Base-by-base conservation (phyloP, 2,329 filamentous ascomycete genomes). In the Arthrobotrys sinensis region DNA sequence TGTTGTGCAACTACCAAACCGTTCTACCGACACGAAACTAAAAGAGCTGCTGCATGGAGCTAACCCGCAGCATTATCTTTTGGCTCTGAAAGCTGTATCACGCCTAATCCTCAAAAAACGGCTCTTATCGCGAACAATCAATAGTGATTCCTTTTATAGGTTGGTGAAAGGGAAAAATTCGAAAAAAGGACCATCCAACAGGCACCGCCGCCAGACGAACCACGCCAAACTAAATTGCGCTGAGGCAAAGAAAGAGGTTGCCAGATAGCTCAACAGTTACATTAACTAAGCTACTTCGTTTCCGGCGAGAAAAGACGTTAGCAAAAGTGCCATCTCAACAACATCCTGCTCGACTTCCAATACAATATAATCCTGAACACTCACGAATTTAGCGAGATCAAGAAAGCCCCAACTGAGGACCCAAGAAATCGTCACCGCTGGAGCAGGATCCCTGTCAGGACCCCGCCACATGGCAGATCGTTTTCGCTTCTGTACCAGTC, bases 381-480 rank as follows among this genome's bases (percentile, higher is more conserved):
- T 65, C 46, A 32, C 28, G 60, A 48, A 10, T 53, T 70, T 69
- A 69, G 65, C 48, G 57, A 70, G 65, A 63, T 69, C 64, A 69
- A 57, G 46, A 69, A 32, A 65, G 21, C 55, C 55, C 63, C 68
- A 69, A 69, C 55, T 48, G 38, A 68, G 48, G 72, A 65, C 72
- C 72, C 72, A 76, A 76, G 55, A 69, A 76, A 68, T 76, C 72
- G 72, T 76, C 64, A 76, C 71, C 57, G 55, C 72, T 55, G 65
- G 65, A 55, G 45, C 57, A 43, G 38, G 48, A 69, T 69, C 72
- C 72, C 65, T 69, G 65, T 65, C 46, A 55, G 46, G 65, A 76
- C 72, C 72, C 72, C 72, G 72, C 72, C 72, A 76, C 72, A 76
- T 76, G 72, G 72, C 72, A 76, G 72, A 76, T 76, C 72, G 72